These are phyloP conservation scores for Nematocida sp. DNA, from an alignment of 371 early-diverging fungal species.

Conservation along the genomic window DNA sequence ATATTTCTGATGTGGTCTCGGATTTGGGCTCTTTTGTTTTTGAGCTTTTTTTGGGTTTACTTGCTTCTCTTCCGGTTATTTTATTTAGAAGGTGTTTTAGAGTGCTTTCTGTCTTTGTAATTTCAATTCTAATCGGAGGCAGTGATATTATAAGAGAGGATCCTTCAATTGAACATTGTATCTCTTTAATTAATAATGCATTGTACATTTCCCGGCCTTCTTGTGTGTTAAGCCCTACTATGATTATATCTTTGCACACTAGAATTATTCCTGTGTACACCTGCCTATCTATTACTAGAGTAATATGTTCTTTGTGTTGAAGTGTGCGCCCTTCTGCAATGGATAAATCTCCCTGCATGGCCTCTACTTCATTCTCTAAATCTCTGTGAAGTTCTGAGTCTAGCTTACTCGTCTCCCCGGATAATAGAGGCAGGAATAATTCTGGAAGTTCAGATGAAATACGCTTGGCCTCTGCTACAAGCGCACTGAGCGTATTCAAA, in stretches of 20 bases:
- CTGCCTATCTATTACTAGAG: slow-evolving; percentile 12
- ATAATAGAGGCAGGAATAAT: slow-evolving; percentile 39
- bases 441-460: slow-evolving; percentile 45
- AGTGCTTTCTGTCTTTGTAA: slow-evolving; percentile 15
- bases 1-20: not conserved
- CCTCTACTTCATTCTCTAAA: slow-evolving; percentile 14
- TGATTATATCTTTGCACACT: slow-evolving; percentile 37
- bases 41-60: not conserved
- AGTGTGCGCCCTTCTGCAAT: slow-evolving; percentile 1
- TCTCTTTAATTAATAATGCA: slow-evolving; percentile 30
- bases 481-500: not conserved
- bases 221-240: slow-evolving; percentile 23
- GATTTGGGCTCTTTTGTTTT: not conserved
- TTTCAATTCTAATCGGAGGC: slow-evolving; percentile 34
- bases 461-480: slow-evolving; percentile 17
- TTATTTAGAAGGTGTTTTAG: not conserved
- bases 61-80: not conserved
- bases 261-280: not conserved
- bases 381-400: not conserved
- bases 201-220: slow-evolving; percentile 33
- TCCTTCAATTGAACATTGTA: slow-evolving; percentile 1
- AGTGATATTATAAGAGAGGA: slow-evolving; percentile 19
- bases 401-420: not conserved
- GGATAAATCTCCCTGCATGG: slow-evolving; percentile 11
- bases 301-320: slow-evolving; percentile 39